A percentile compares a stretch with the other conserved stretches of the same genome.
These are phyloP conservation scores for Paradendryphiella salina DNA, from an alignment of 2,329 filamentous ascomycete genomes.

Conservation along the genomic window DNA sequence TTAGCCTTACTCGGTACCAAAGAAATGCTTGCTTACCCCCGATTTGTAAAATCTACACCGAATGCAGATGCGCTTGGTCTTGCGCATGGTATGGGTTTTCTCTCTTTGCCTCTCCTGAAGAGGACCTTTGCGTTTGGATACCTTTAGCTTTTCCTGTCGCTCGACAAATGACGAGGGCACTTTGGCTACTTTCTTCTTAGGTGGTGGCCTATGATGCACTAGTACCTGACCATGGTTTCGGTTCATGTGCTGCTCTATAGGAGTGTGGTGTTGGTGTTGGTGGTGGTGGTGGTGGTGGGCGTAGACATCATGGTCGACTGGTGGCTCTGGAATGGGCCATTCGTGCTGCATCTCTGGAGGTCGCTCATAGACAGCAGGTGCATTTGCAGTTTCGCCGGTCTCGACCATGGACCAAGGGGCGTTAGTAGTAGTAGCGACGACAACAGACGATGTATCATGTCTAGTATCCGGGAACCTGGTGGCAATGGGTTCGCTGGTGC, in stretches of 20 bases:
- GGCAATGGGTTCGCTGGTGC: constrained; percentile 19
- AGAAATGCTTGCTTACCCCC: constrained; percentile 25
- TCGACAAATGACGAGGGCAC: constrained; percentile 42
- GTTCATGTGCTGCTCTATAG: constrained; percentile 15
- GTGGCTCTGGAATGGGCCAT: constrained; percentile 22
- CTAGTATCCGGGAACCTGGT: constrained; percentile 13
- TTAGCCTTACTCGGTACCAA: constrained; percentile 4
- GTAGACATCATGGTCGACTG: constrained; percentile 19
- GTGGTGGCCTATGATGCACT: constrained; percentile 16
- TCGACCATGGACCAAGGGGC: constrained; percentile 24
- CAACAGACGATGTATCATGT: constrained; percentile 1
- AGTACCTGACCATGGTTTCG: constrained; percentile 7
- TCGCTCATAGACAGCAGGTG: constrained; percentile 21
- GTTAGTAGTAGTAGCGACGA: constrained; percentile 12
- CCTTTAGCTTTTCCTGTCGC: constrained; percentile 40
- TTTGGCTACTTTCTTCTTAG: constrained; percentile 35
- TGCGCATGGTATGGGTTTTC: constrained; percentile 44
- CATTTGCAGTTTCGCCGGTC: constrained; percentile 10
- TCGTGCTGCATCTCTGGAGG: constrained; percentile 21
- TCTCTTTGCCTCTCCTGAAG: constrained; percentile 33
- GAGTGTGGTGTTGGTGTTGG: constrained; percentile 14
- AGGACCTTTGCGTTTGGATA: constrained; percentile 38
- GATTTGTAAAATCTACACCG: constrained; percentile 45
- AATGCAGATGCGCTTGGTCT: constrained; percentile 38
- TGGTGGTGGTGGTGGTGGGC: constrained; percentile 18